Evolutionary conservation across 768 basidiomycete genomes (phyloP).

Genomic region (Hygrocybe punicea): DNA sequence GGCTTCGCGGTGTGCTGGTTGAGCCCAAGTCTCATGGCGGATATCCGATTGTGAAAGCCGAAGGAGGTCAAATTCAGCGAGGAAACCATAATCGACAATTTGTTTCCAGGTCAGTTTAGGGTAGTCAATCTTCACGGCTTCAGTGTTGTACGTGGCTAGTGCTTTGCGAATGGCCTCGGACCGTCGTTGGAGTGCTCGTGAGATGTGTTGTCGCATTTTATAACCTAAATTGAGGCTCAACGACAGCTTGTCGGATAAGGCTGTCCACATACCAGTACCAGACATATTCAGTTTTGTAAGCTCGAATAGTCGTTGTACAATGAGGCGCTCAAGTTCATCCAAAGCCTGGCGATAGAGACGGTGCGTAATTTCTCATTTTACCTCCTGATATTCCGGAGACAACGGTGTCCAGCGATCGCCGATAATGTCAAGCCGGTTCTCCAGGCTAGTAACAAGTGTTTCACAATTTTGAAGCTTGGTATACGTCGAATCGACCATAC

Average conservation of each 20-base stretch:
- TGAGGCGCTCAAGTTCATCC: neutral
- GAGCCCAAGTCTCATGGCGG: constrained; percentile 25
- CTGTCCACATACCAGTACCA: constrained; percentile 17
- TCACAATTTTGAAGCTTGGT: too few relatives aligned
- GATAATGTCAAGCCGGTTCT: neutral
- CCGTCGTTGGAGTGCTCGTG: constrained; percentile 29
- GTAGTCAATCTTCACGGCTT: constrained; percentile 15
- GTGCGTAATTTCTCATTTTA: neutral
- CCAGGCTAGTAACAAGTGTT: neutral
- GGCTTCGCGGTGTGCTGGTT: constrained; percentile 18
- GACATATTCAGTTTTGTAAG: constrained; percentile 23
- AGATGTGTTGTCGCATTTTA: constrained; percentile 33
- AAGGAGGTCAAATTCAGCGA: constrained; percentile 34
- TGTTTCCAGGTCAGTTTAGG: constrained; percentile 20
- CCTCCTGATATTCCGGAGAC: constrained; percentile 6
- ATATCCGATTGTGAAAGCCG: constrained; percentile 29
- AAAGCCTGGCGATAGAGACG: neutral
- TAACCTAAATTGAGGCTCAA: constrained; percentile 32
- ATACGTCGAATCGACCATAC: too few relatives aligned
- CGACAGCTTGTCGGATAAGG: too few relatives aligned
- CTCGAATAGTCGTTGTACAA: neutral
- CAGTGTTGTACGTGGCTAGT: too few relatives aligned
- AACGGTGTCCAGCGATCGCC: constrained; percentile 11
- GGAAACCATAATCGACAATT: constrained; percentile 17
- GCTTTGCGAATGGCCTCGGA: constrained; percentile 35